Evolutionary conservation across 495 filamentous ascomycete genomes (phyloP), one percentile per base, ranked within the genome.

Genomic region (Hypoxylon cercidicola): DNA sequence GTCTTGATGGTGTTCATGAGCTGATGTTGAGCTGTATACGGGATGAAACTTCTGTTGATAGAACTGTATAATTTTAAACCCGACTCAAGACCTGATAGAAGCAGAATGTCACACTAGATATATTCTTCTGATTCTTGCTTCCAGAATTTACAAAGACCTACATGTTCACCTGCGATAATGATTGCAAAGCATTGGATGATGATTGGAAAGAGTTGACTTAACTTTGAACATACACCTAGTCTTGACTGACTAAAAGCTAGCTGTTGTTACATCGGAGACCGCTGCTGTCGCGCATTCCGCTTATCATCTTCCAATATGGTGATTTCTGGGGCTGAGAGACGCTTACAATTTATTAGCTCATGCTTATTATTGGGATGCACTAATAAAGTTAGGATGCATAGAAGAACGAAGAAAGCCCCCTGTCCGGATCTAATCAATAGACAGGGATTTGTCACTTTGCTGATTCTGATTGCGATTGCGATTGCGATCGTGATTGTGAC

Each of bases 1-100:
- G 58, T 75, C 51, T 73, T 77, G 67, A 70, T 46, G 15, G 70
- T 46, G 64, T 69, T 75, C 64, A 66, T 70, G 48, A 48, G 50
- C 16, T 20, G 54, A 57, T 39, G 52, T 11, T 34, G 23, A 39
- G 32, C 6, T 46, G 1, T 2, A 40, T 40, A 15, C 18, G 32
- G 45, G 25, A 37, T 60, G 25, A 53, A 37, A 25, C 44, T 18
- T 43, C 21, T 16, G 40, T 32, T 53, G 18, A 49, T 23, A 25
- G 37, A 60, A 11, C 30, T 40, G 59, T 58, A 37, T 62, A 6
- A 18, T 19, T 5, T 32, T 20, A 10, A 9, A 43, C 4, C 6
- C 40, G 9, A 43, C 1, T 11, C 16, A 0, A 19, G 5, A 18
- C 13, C n/a, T 19, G 11, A 20, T 18, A 20, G 16, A 19, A 43